Evolutionary conservation across 2,329 filamentous ascomycete genomes (phyloP).

Genomic region (Fusarium subglutinans): DNA sequence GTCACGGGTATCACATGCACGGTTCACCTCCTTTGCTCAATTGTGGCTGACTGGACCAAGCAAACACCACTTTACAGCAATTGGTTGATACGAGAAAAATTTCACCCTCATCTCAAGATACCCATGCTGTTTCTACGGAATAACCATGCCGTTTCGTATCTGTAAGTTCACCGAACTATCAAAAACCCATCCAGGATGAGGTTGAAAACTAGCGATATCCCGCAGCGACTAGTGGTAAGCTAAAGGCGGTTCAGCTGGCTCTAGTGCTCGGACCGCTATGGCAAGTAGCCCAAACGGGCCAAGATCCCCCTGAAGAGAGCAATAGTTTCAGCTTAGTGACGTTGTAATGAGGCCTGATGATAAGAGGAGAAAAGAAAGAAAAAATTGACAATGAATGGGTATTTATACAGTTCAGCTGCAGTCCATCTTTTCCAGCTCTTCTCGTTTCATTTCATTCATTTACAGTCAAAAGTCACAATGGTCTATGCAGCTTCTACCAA

Average conservation of each 20-base stretch:
- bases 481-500: background rate
- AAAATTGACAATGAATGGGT: fast-evolving
- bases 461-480: background rate
- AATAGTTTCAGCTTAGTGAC: background rate
- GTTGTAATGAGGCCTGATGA: background rate
- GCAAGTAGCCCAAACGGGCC: background rate
- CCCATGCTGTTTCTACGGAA: background rate
- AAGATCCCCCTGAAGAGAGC: background rate
- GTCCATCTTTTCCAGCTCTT: fast-evolving
- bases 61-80: too few relatives aligned
- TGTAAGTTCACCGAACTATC: background rate
- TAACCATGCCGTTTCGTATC: background rate
- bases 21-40: background rate
- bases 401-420: background rate
- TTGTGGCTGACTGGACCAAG: too few relatives aligned
- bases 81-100: too few relatives aligned
- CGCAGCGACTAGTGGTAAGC: background rate
- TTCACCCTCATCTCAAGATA: background rate
- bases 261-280: background rate
- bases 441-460: background rate
- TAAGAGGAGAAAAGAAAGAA: background rate
- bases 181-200: background rate
- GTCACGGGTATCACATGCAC: too few relatives aligned
- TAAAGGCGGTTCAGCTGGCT: background rate
- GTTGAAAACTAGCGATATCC: background rate